phyloP scores from a whole-genome alignment of 176 grass and related monocot genomes.

The Themeda triandra region DNA sequence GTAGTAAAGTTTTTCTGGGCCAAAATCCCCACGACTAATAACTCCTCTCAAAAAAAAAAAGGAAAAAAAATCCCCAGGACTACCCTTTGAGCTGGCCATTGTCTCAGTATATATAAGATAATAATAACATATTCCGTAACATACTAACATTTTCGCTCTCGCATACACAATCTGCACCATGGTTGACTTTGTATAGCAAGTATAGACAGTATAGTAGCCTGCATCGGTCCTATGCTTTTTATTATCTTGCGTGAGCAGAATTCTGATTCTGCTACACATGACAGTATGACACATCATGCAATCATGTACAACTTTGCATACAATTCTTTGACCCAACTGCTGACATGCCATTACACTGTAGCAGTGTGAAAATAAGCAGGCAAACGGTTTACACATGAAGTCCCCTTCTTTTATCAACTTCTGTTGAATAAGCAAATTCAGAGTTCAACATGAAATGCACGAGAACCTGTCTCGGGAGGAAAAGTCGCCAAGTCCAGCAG shows the following conservation, averaged over 20 bases:
- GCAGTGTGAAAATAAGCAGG: neutral
- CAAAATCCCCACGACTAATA: neutral
- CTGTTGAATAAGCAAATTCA: constrained; percentile 41
- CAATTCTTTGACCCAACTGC: neutral
- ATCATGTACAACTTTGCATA: neutral
- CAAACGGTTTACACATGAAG: neutral
- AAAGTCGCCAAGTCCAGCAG: constrained; percentile 38
- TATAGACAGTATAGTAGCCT: neutral
- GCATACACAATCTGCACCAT: neutral
- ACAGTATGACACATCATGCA: neutral
- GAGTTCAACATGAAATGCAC: constrained; percentile 26
- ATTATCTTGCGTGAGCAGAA: neutral
- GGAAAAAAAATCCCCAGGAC: neutral
- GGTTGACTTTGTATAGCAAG: neutral
- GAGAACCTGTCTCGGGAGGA: constrained; percentile 20
- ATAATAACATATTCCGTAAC: no score
- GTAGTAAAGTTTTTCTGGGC: neutral
- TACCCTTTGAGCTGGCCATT: neutral
- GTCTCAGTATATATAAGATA: no score
- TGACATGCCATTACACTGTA: neutral
- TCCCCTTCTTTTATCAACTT: constrained; percentile 35
- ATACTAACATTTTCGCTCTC: no score
- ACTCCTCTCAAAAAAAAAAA: no score
- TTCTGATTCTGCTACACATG: neutral
- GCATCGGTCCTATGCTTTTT: neutral